Conservation (phyloP, 768 basidiomycete species). For the Tephrocybe sp. region DNA sequence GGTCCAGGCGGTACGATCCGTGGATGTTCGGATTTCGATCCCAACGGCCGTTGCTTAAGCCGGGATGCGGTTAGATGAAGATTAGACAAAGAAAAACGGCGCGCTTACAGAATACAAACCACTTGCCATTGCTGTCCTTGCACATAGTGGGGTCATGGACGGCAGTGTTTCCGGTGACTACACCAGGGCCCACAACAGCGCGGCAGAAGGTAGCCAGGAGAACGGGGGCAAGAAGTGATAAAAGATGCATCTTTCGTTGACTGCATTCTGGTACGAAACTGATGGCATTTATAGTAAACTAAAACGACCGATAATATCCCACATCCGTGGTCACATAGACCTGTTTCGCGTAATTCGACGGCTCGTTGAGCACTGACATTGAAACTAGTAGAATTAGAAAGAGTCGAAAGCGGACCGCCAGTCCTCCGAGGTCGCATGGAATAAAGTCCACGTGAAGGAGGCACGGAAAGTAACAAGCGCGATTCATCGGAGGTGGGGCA, state of each 20-base stretch:
- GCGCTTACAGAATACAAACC: slow-evolving; percentile 45
- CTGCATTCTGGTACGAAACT: neutral
- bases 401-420: slow-evolving; percentile 10
- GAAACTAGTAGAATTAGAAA: neutral
- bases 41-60: slow-evolving; percentile 35
- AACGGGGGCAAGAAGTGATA: neutral
- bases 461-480: neutral
- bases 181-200: slow-evolving; percentile 30
- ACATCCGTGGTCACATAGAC: slow-evolving; percentile 2
- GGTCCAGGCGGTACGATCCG: slow-evolving; percentile 50
- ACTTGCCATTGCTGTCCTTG: slow-evolving; percentile 44
- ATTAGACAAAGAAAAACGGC: neutral
- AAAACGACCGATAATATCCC: slow-evolving; percentile 4
- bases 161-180: slow-evolving; percentile 38
- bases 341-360: neutral
- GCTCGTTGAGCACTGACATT: neutral
- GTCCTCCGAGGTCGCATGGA: slow-evolving; percentile 4
- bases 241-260: slow-evolving; percentile 11
- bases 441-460: slow-evolving; percentile 2
- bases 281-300: slow-evolving; percentile 7
- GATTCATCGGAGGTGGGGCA: neutral
- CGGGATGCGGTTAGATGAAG: neutral
- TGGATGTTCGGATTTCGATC: slow-evolving; percentile 48
- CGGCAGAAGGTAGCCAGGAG: slow-evolving; percentile 7
- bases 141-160: slow-evolving; percentile 51